Base-by-base conservation (phyloP, 164 flowering plant genomes). In the Dillenia suffruticosa region DNA sequence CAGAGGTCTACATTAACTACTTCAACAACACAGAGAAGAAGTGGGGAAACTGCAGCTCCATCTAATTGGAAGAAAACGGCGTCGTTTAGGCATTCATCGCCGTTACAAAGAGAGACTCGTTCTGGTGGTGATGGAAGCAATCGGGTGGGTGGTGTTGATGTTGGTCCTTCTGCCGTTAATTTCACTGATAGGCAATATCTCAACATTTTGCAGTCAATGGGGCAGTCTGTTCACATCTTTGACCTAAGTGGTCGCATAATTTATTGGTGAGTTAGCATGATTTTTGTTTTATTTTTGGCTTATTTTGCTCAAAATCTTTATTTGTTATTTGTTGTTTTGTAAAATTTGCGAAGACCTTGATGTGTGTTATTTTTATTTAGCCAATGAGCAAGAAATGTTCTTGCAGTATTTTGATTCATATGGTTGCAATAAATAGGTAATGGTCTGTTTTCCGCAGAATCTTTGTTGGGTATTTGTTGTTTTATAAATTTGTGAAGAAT, bases 171-270 rank as follows among this genome's bases (percentile, higher is more conserved):
- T 9, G 72, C 79, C 5, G 70, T 75, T 40, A 78, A 77, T 56
- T 81, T 90, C 51, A 83, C 81, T 9, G 83, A 87, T 57, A 82
- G 54, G 63, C 90, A 88, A 80, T 93, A 77, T 66, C 72, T 83
- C 78, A 88, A 83, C 65, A 87, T 93, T 45, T 80, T 93, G 89
- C 96, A 93, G 79, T 87, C 88, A 1, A 77, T 90, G 85, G 98
- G 97, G 10, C 97, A 92, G 56, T 71, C 97, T 6, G 86, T 95
- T 62, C 94, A 95, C 78, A 85, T 90, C 49, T 70, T 87, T 65
- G 96, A 95, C 72, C 78, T 79, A 16, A 63, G 63, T 10, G 73
- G 74, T 49, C 79, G 74, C 43, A 70, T 95, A 17, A 75, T 87
- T 66, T 95, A 84, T 73, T 92, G 99, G 99, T 91, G 62, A 79